Base-by-base conservation (phyloP, 225 moss, liverwort and hornwort genomes). In the Pseudoscleropodium purum region DNA sequence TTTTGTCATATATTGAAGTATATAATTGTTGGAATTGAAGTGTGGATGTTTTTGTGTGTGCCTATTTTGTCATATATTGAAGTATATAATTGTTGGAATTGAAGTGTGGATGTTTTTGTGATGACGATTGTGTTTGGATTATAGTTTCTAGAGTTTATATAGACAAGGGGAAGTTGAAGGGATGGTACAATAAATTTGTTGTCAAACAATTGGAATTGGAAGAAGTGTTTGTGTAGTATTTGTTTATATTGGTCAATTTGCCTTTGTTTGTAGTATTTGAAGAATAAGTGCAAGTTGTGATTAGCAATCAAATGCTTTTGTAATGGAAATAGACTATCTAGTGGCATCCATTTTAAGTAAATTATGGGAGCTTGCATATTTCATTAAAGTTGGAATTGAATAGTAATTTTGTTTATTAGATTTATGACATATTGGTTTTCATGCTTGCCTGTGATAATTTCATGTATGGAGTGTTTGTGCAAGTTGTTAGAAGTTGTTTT, bases 141-240 rank as follows among this genome's bases (percentile, higher is more conserved):
- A 14, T 26, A 41, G 41, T 26, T n/a, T 72, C 3, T 26, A 41
- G 8, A 72, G 9, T 26, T 70, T 9, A 26, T 26, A 41, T 26
- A 5, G 26, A 13, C 24, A 6, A 25, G 3, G 5, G 8, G 26
- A 41, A 41, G 9, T 72, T 27, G 27, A 70, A 39, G 3, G 13
- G 25, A 37, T 39, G 8, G 14, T n/a, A 4, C 43, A 16, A 16
- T 43, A 73, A 39, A 73, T 43, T 16, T 73, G 43, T 73, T 27
- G 15, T 27, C 2, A 5, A 9, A 0, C 3, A 0, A 0, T 27
- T 13, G 24, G 7, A 3, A 8, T 15, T 73, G 16, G 9, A 73
- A 39, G 24, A 39, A 43, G 27, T 15, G 2, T 5, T 43, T 43
- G 26, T 72, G 5, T 15, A 27, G 8, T 43, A 27, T 25, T 1